phyloP scores from a whole-genome alignment of 768 basidiomycete species.

The Lentinula boryana region DNA sequence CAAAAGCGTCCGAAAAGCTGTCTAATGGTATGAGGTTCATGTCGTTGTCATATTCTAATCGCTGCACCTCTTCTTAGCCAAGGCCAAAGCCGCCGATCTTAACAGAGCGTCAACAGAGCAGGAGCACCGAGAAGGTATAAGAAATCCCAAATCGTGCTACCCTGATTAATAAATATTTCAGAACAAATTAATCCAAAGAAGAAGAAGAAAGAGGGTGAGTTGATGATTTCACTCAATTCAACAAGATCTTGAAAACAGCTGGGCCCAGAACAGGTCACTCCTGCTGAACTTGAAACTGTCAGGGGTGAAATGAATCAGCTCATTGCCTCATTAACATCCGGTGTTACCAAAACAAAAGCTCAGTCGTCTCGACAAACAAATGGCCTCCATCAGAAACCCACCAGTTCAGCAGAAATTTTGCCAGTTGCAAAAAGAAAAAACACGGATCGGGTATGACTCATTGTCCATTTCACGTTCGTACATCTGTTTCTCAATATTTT shows the following conservation, averaged over 20 bases:
- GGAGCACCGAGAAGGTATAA: background rate
- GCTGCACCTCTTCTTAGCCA: background rate
- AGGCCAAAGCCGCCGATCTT: background rate
- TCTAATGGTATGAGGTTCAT: background rate
- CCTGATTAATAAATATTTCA: background rate
- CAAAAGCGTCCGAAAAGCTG: background rate
- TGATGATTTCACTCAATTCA: background rate
- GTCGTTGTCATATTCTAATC: background rate
- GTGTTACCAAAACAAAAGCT: background rate
- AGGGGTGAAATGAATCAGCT: background rate
- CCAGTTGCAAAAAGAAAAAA: background rate
- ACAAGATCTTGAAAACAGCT: background rate
- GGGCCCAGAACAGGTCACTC: background rate
- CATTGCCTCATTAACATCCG: background rate
- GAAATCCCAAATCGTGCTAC: background rate
- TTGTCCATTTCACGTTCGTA: background rate
- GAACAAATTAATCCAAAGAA: conserved; percentile 11
- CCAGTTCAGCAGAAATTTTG: background rate
- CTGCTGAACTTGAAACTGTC: background rate
- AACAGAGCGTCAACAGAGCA: background rate
- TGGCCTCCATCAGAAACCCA: background rate
- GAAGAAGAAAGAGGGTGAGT: conserved; percentile 6
- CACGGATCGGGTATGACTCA: conserved; percentile 1
- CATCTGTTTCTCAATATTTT: background rate
- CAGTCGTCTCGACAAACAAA: background rate